Percentiles rank a stretch among this genome's conserved stretches.
Evolutionary conservation across 805 yeast species (phyloP).

Genomic region (Myxozyma neotropica): DNA sequence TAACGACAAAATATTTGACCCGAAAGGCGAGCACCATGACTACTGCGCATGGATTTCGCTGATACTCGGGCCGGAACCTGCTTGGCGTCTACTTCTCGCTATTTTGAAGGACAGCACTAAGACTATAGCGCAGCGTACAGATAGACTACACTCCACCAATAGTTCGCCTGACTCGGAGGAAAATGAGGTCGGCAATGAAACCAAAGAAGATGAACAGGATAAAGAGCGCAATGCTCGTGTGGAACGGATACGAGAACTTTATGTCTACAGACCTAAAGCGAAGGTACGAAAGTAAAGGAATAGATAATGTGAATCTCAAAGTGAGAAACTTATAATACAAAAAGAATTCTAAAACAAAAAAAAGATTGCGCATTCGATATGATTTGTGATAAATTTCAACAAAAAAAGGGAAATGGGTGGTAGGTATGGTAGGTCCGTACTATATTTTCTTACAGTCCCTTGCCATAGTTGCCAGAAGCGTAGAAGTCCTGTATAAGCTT

Average conservation of each 20-base stretch:
- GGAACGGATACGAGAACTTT: constrained; percentile 17
- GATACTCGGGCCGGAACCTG: constrained; percentile 13
- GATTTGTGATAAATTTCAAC: too few relatives aligned
- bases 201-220: constrained; percentile 5
- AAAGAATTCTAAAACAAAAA: too few relatives aligned
- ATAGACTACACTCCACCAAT: not conserved
- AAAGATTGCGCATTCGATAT: too few relatives aligned
- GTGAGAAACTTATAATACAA: too few relatives aligned
- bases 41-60: constrained; percentile 35
- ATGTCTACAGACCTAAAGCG: constrained; percentile 18
- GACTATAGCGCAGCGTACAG: not conserved
- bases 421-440: not conserved
- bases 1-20: constrained; percentile 5
- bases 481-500: constrained; percentile 72
- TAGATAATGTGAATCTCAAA: not conserved
- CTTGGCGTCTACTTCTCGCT: constrained; percentile 23
- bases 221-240: constrained; percentile 14
- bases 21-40: constrained; percentile 15
- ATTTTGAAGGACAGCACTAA: constrained; percentile 3
- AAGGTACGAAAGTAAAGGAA: not conserved
- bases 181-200: not conserved
- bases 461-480: constrained; percentile 80
- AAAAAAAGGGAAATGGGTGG: too few relatives aligned
- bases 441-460: constrained; percentile 61
- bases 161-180: not conserved